phyloP scores from a whole-genome alignment of 495 filamentous ascomycete species.

The Tuber borchii region DNA sequence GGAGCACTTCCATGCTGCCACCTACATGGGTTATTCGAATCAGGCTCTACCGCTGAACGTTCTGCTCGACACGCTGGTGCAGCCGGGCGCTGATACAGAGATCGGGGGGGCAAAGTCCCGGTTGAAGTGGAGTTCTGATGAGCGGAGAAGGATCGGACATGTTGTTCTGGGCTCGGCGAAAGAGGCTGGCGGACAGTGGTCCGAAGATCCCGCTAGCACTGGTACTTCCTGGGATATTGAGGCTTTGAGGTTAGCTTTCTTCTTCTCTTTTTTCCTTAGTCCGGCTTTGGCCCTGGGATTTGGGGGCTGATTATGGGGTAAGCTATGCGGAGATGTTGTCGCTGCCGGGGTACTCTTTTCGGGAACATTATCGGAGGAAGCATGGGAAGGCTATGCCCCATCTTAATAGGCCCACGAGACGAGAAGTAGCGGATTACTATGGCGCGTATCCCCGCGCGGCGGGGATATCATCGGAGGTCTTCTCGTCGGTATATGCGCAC shows the following conservation, averaged over 20 bases:
- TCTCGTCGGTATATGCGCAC: slow-evolving; percentile 45
- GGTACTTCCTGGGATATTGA: slow-evolving; percentile 54
- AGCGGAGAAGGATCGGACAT: slow-evolving; percentile 53
- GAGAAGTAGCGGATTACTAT: slow-evolving; percentile 56
- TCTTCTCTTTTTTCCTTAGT: not conserved
- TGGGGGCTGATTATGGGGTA: slow-evolving; percentile 28
- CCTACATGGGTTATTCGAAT: slow-evolving; percentile 56
- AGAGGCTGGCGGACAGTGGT: slow-evolving; percentile 59
- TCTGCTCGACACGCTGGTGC: slow-evolving; percentile 58
- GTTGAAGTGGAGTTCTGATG: slow-evolving; percentile 53
- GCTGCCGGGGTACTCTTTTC: slow-evolving; percentile 58
- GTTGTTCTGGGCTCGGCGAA: slow-evolving; percentile 53
- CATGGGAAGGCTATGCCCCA: slow-evolving; percentile 48
- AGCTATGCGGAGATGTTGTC: slow-evolving; percentile 65
- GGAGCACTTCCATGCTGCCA: slow-evolving; percentile 56
- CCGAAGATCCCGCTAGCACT: slow-evolving; percentile 51
- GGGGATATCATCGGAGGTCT: slow-evolving; percentile 51
- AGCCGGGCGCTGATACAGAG: slow-evolving; percentile 59
- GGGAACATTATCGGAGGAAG: slow-evolving; percentile 48
- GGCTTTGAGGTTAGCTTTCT: slow-evolving; percentile 45
- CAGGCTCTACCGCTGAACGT: slow-evolving; percentile 62
- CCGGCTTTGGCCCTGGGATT: slow-evolving; percentile 20
- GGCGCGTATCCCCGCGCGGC: slow-evolving; percentile 52
- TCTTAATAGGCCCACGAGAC: slow-evolving; percentile 54
- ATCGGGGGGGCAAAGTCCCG: slow-evolving; percentile 49